These are phyloP conservation scores for Solanum verrucosum DNA, from an alignment of 257 asterid species.

Conservation along the genomic window DNA sequence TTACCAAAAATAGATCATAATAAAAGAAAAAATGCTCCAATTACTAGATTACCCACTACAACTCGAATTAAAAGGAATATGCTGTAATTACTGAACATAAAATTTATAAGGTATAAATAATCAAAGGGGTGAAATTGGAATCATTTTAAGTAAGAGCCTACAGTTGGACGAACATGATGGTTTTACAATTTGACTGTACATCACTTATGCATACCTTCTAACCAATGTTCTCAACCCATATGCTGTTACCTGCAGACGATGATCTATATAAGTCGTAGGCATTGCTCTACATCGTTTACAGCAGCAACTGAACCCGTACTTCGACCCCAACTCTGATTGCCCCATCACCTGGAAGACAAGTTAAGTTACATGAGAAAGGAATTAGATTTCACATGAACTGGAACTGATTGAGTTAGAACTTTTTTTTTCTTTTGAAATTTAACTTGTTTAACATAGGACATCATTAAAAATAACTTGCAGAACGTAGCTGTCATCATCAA, in stretches of 20 bases:
- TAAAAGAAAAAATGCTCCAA: neutral
- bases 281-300: slow-evolving; percentile 49
- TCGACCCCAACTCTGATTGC: slow-evolving; percentile 47
- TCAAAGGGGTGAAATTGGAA: neutral
- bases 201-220: neutral
- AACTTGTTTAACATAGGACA: neutral
- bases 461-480: neutral
- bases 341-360: slow-evolving; percentile 41
- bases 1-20: neutral
- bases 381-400: neutral
- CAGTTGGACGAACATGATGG: neutral
- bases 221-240: neutral
- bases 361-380: neutral
- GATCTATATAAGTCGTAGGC: slow-evolving; percentile 44
- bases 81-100: neutral
- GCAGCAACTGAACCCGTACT: slow-evolving; percentile 49
- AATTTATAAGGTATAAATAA: neutral
- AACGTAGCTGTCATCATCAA: neutral
- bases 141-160: neutral
- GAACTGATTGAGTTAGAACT: neutral
- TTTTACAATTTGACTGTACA: neutral
- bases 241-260: slow-evolving; percentile 44
- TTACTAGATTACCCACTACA: neutral
- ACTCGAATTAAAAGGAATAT: neutral
- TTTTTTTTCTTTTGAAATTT: neutral